These are phyloP conservation scores for Lathyrus tuberosus DNA, from an alignment of 306 rosid species.

Conservation along the genomic window DNA sequence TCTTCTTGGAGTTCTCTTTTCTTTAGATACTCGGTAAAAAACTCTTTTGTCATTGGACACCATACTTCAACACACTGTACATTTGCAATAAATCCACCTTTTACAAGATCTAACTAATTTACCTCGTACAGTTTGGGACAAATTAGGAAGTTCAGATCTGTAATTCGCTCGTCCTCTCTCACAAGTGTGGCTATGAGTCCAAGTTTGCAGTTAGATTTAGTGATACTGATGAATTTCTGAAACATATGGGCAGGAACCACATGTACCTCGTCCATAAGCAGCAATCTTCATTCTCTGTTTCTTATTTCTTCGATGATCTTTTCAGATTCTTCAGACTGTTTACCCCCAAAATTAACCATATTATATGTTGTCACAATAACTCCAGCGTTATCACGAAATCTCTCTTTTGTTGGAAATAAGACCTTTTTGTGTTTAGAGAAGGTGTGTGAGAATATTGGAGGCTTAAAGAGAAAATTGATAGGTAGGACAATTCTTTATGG, in stretches of 20 bases:
- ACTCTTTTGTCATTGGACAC: slow-evolving; percentile 99
- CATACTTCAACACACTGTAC: slow-evolving; percentile 99
- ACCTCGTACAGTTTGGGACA: slow-evolving; percentile 98
- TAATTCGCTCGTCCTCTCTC: slow-evolving; percentile 92
- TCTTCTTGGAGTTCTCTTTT: slow-evolving; percentile 94
- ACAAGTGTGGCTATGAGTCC: slow-evolving; percentile 99
- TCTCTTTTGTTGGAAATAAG: too few species aligned
- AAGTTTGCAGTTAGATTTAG: slow-evolving; percentile 98
- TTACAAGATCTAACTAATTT: slow-evolving; percentile 92
- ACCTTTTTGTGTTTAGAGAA: too few species aligned
- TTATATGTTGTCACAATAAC: slow-evolving; percentile 94
- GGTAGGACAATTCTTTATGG: too few species aligned
- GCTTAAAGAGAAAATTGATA: too few species aligned
- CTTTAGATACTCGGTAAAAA: slow-evolving; percentile 86
- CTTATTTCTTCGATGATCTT: slow-evolving; percentile 95
- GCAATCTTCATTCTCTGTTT: slow-evolving; percentile 96
- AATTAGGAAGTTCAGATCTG: slow-evolving; percentile 89
- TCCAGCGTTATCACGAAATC: slow-evolving; percentile 93
- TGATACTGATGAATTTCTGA: slow-evolving; percentile 88
- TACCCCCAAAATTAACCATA: slow-evolving; percentile 97
- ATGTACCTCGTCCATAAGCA: slow-evolving; percentile 95
- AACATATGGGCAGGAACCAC: slow-evolving; percentile 98
- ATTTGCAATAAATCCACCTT: slow-evolving; percentile 96
- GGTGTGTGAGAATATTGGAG: too few species aligned
- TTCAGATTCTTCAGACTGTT: slow-evolving; percentile 93